These are phyloP conservation scores for Dioszegia hungarica DNA, from an alignment of 768 basidiomycete species.

Conservation along the genomic window DNA sequence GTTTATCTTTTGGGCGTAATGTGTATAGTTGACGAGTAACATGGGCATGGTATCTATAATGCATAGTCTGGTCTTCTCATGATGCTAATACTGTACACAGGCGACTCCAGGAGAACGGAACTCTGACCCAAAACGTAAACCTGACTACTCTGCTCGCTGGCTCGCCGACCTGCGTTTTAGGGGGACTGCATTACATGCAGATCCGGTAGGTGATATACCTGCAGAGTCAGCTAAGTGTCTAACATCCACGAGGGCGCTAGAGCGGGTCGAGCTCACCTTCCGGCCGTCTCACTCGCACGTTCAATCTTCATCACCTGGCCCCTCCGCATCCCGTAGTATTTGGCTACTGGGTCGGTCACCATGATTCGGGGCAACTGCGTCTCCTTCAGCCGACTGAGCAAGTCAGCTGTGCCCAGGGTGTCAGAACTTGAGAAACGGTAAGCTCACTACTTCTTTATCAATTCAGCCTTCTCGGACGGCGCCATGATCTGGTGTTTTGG, in stretches of 20 bases:
- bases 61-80: too few species aligned
- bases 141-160: too few species aligned
- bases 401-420: neutral
- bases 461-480: conserved; percentile 73
- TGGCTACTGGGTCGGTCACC: conserved; percentile 91
- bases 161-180: too few species aligned
- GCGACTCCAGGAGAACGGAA: too few species aligned
- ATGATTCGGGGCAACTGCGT: conserved; percentile 97
- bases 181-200: conserved; percentile 35
- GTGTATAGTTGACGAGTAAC: too few species aligned
- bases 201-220: conserved; percentile 47
- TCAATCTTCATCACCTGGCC: conserved; percentile 99
- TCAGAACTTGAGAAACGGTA: neutral
- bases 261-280: conserved; percentile 55
- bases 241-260: conserved; percentile 34
- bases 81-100: too few species aligned
- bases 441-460: conserved; percentile 89
- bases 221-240: neutral
- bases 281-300: conserved; percentile 91
- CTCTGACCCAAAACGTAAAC: too few species aligned
- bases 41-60: too few species aligned
- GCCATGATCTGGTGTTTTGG: conserved; percentile 85
- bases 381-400: conserved; percentile 82
- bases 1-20: too few species aligned
- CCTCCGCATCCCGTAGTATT: conserved; percentile 91